Percentiles rank a stretch among this genome's conserved stretches.
These are phyloP conservation scores for Entomophthora muscae DNA, from an alignment of 371 early-diverging fungal genomes.

Conservation along the genomic window DNA sequence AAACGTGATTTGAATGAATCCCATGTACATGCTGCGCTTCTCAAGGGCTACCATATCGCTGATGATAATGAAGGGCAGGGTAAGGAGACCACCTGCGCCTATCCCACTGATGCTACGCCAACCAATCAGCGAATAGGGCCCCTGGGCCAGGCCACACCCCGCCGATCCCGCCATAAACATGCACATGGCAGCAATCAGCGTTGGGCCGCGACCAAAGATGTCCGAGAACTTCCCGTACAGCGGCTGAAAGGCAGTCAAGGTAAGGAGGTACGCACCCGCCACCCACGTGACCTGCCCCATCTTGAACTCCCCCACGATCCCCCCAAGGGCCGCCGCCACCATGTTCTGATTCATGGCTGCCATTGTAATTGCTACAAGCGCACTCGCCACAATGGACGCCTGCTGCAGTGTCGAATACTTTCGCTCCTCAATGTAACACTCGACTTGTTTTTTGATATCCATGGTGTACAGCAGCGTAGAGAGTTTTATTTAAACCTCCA, in stretches of 20 bases:
- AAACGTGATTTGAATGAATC: slow-evolving; percentile 24
- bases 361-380: no score
- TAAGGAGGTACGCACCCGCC: slow-evolving; percentile 16
- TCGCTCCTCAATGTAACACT: no score
- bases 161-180: slow-evolving; percentile 34
- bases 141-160: slow-evolving; percentile 31
- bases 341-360: slow-evolving; percentile 37
- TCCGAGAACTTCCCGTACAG: no score
- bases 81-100: slow-evolving; percentile 53
- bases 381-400: no score
- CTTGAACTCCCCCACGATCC: slow-evolving; percentile 18
- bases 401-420: no score
- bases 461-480: no score
- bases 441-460: no score
- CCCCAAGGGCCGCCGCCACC: slow-evolving; percentile 21
- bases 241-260: slow-evolving; percentile 22
- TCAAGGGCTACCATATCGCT: slow-evolving; percentile 31
- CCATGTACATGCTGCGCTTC: slow-evolving; percentile 39
- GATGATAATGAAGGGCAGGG: slow-evolving; percentile 45
- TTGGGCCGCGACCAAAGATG: slow-evolving; percentile 43
- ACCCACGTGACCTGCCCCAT: slow-evolving; percentile 24
- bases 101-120: slow-evolving; percentile 34
- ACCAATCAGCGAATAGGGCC: slow-evolving; percentile 32
- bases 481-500: no score
- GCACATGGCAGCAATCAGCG: slow-evolving; percentile 29